Base-by-base conservation (phyloP, 1,284 basidiomycete species). In the Cutaneotrichosporon arboriforme region DNA sequence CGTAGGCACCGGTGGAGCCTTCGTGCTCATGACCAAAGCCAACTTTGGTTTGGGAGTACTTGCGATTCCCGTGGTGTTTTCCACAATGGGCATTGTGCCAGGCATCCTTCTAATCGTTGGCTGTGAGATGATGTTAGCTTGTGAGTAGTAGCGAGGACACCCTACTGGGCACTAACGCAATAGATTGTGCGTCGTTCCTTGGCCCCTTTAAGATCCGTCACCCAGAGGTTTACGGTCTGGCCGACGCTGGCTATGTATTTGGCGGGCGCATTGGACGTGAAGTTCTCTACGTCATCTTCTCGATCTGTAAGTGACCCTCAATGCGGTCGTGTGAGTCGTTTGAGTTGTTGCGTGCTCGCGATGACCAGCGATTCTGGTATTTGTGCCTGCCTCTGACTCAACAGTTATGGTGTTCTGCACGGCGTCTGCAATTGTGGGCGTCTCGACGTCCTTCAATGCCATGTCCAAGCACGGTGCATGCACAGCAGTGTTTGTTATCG, bases 11-110 rank as follows among this genome's bases (percentile, higher is more conserved):
- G 33, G 31, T 3, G 47, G 50, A 37, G 43, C 56, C 2, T 58
- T 58, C 23, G 61, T 62, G 10, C 58, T 69, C 34, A 58, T 58
- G 52, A 58, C 66, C 34, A 57, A 64, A 54, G 59, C 62, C 15
- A 65, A 67, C 55, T 63, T 72, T 36, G 69, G 65, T 18, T 55
- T 70, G 17, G 68, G 67, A 43, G 65, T 70, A 0, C 53, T 68
- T 15, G 59, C 62, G 3, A 66, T 69, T 42, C 69, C 69, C 4
- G 41, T 60, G 8, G 65, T 69, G 3, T 60, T 71, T 17, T 34
- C 60, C 35, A 58, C 61, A 0, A 55, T 66, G 22, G 67, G 68
- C 5, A 57, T 63, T 21, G 65, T 67, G 3, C 68, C 70, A 1
- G 70, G 70, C 12, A 51, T 66, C 33, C 47, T 70, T 17, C 39